Evolutionary conservation across 2,329 filamentous ascomycete genomes (phyloP), one percentile per base, ranked within the genome.

Genomic region (Parasarocladium wereldwijsianum): DNA sequence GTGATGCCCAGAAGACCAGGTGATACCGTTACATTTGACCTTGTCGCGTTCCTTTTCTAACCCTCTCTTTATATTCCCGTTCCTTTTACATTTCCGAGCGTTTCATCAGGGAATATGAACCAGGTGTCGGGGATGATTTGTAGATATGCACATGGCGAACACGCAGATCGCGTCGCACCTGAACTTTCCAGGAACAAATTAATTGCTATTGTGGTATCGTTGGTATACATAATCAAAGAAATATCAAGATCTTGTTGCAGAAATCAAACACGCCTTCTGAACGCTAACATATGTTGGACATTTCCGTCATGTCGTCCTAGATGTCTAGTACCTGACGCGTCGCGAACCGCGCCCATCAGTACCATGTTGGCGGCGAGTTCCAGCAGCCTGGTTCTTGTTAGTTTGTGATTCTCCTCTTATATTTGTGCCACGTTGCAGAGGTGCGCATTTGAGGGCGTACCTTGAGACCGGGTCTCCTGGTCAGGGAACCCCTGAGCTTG

Each of bases 291-390:
- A 8, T 10, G 17, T 7, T 21, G 6, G 5, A 6, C 9, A 14
- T 23, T 17, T 24, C 5, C 13, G 20, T 23, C 19, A 21, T n/a
- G n/a, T 8, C 19, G 8, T 27, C 16, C 14, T 29, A 10, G 20
- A 27, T 24, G 40, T 38, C 38, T 24, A 37, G 8, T 29, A 37
- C 42, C 26, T 38, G 43, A 30, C 33, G 38, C 49, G 57, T 35
- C 47, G 63, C 33, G 57, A 61, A 34, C 71, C 70, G 21, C 74
- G 68, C 3, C 77, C 77, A 50, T 83, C 78, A 26, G 77, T 83
- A 23, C 78, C 77, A 41, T 70, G 68, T 75, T 82, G 82, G 32
- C 78, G 65, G 35, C 77, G 64, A 29, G 76, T 78, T 17, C 78
- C 78, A 41, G 78, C 76, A 49, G 76, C 78, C 73, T 79, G 29